These are phyloP conservation scores for Perilla frutescens DNA, from an alignment of 257 asterid genomes.

Conservation along the genomic window DNA sequence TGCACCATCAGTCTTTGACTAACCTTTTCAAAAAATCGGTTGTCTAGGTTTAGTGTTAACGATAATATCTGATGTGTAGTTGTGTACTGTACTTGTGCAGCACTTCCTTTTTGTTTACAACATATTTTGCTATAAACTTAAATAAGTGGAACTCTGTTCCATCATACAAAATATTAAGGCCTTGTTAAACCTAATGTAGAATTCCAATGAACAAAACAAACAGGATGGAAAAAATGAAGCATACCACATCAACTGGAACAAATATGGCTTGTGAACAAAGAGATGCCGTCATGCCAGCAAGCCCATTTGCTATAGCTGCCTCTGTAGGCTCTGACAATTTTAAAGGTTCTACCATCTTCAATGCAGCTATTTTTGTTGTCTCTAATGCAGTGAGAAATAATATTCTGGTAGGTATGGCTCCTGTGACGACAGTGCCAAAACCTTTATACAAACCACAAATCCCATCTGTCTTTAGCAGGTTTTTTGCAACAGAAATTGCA, in stretches of 20 bases:
- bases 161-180: constrained; percentile 52
- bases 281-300: constrained; percentile 90
- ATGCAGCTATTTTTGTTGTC: constrained; percentile 78
- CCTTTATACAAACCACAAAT: constrained; percentile 86
- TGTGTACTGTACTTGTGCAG: not conserved
- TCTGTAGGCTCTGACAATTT: constrained; percentile 80
- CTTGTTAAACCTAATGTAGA: constrained; percentile 48
- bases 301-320: constrained; percentile 91
- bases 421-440: constrained; percentile 84
- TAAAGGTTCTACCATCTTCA: constrained; percentile 71
- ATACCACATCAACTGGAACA: constrained; percentile 95
- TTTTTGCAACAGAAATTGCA: constrained; percentile 78
- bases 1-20: constrained; percentile 75
- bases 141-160: constrained; percentile 42
- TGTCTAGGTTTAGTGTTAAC: constrained; percentile 16
- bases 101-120: constrained; percentile 14
- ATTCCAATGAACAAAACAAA: constrained; percentile 39
- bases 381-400: constrained; percentile 89
- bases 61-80: not conserved
- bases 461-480: constrained; percentile 76
- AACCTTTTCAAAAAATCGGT: constrained; percentile 63
- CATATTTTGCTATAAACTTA: constrained; percentile 14
- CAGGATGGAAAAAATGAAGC: constrained; percentile 34
- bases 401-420: constrained; percentile 89
- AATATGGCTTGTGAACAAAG: constrained; percentile 83